Base-by-base conservation (phyloP, 164 flowering plant genomes). In the Amborella trichopoda region DNA sequence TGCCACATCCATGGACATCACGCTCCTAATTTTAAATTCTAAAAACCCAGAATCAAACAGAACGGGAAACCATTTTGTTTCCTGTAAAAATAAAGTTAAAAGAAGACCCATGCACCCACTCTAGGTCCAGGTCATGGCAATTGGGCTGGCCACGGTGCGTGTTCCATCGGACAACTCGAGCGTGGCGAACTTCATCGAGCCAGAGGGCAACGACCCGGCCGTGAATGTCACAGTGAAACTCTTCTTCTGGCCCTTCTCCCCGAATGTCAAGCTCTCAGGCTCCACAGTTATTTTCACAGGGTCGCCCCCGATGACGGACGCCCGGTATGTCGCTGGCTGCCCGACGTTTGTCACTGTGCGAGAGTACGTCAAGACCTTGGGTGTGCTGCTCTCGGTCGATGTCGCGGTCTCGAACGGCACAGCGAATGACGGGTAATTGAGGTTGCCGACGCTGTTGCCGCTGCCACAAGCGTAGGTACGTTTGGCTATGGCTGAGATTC, bases 291-390 rank as follows among this genome's bases (percentile, higher is more conserved):
- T 66, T 14, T 78, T 78, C 39, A 71, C 81, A 0, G 62, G 50
- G 4, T 53, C 0, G 49, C 32, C 28, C 59, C 28, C 4, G 68
- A 53, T 3, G 72, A 41, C 27, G 72, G 45, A 1, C 70, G 53
- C 20, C 58, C 94, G 50, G 62, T 80, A 40, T 81, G 84, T 66
- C 20, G 43, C 16, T 78, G 75, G 17, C 58, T 83, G 6, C 5
- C 93, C 97, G 13, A 84, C 87, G 23, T 88, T 88, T 2, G 94
- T 84, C 25, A 88, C 53, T 1, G 81, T 82, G 55, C 95, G 73
- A 0, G 71, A 67, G 40, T 75, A 66, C 57, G 53, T 77, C 5
- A 69, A 83, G 0, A 80, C 70, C 41, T n/a, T 10, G 11, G 6
- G 16, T 4, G 17, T 38, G 21, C 20, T 9, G 41, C 20, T 16